Percentiles rank a stretch among this genome's conserved stretches.
Conservation (phyloP, 805 yeast genomes). For the Metschnikowia anglica region DNA sequence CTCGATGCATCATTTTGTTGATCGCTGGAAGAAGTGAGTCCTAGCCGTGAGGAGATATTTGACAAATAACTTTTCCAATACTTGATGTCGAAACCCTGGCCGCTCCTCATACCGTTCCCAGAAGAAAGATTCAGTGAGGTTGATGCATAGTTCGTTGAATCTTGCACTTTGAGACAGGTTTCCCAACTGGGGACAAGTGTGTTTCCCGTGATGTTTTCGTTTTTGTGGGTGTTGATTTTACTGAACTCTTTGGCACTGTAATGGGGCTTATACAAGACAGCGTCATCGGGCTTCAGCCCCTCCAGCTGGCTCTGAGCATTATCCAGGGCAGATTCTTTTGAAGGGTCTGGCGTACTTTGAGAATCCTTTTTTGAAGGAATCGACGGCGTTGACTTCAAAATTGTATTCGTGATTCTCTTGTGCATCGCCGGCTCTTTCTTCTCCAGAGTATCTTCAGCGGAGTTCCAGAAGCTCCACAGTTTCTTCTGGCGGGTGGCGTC, state of each 20-base stretch:
- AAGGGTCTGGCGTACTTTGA: neutral
- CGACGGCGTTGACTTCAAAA: constrained; percentile 33
- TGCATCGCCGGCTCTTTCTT: constrained; percentile 5
- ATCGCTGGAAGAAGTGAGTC: constrained; percentile 29
- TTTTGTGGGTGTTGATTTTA: constrained; percentile 44
- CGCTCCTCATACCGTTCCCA: constrained; percentile 22
- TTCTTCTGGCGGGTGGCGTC: constrained; percentile 21
- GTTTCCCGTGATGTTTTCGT: constrained; percentile 42
- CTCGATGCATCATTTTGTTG: neutral
- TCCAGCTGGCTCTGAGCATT: neutral
- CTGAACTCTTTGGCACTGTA: constrained; percentile 39
- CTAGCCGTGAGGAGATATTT: constrained; percentile 36
- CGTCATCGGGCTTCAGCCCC: constrained; percentile 31
- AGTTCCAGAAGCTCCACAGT: constrained; percentile 41
- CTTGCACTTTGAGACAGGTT: constrained; percentile 34
- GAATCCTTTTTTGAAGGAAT: constrained; percentile 20
- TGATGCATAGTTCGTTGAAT: constrained; percentile 14
- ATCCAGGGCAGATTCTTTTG: too few relatives aligned
- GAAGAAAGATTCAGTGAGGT: constrained; percentile 23
- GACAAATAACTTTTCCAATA: constrained; percentile 38
- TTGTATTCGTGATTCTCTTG: constrained; percentile 28
- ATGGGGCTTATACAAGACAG: constrained; percentile 46
- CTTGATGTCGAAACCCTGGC: constrained; percentile 30
- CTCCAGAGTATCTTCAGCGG: constrained; percentile 4
- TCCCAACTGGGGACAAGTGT: constrained; percentile 45